These are phyloP conservation scores for Cymbopogon flexuosus DNA, from an alignment of 202 grass and related monocot species.

Conservation along the genomic window DNA sequence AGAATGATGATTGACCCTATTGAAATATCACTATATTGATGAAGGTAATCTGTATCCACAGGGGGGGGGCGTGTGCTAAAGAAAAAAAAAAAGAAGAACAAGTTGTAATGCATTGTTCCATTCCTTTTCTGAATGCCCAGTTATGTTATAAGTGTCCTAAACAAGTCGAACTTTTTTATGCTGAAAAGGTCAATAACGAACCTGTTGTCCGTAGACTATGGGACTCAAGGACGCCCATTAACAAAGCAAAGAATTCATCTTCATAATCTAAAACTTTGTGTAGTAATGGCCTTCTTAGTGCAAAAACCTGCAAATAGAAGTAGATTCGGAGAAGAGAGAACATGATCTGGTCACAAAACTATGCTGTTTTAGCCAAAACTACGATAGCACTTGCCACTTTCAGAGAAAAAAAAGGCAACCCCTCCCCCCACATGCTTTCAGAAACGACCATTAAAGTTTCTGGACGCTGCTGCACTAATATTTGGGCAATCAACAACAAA, in stretches of 20 bases:
- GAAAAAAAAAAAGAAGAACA: neutral
- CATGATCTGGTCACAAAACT: neutral
- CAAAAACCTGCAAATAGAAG: conserved; percentile 61
- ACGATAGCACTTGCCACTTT: neutral
- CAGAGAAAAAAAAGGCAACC: neutral
- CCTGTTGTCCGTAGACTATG: conserved; percentile 91
- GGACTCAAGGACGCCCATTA: conserved; percentile 88
- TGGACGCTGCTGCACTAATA: neutral
- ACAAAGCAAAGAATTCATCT: conserved; percentile 92
- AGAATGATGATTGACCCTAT: neutral
- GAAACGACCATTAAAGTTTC: neutral
- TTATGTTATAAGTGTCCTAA: neutral
- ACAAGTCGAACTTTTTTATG: neutral
- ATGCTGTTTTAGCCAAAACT: neutral
- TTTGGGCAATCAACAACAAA: neutral
- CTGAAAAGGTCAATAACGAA: conserved; percentile 18
- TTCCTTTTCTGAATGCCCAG: neutral
- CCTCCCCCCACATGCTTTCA: neutral
- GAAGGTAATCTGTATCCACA: neutral
- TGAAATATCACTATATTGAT: neutral
- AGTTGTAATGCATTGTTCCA: neutral
- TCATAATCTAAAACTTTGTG: conserved; percentile 96
- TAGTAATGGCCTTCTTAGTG: conserved; percentile 78
- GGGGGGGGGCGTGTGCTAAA: neutral
- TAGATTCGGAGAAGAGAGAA: conserved; percentile 8